phyloP scores from a whole-genome alignment of 495 filamentous ascomycete species.

The Bombardia bombarda region DNA sequence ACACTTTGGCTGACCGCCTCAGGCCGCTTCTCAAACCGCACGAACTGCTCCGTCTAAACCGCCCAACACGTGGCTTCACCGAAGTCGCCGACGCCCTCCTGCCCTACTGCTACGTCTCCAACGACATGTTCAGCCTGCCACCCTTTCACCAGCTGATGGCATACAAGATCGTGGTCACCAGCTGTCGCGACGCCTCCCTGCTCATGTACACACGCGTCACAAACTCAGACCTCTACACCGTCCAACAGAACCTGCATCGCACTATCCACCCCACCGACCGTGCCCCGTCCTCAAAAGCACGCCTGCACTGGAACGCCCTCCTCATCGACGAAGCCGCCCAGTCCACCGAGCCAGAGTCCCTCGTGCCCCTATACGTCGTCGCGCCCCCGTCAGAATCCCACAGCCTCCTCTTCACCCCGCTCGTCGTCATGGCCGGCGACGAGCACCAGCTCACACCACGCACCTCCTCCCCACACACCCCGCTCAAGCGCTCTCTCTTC shows the following conservation, averaged over 20 bases:
- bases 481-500: conserved; percentile 41
- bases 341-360: conserved; percentile 45
- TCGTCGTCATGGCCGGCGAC: conserved; percentile 51
- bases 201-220: conserved; percentile 41
- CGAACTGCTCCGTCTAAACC: conserved; percentile 42
- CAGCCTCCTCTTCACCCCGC: conserved; percentile 22
- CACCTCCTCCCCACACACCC: conserved; percentile 29
- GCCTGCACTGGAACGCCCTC: conserved; percentile 46
- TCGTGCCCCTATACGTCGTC: conserved; percentile 42
- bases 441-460: conserved; percentile 46
- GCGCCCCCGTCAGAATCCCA: conserved; percentile 35
- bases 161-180: conserved; percentile 42
- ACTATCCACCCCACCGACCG: conserved; percentile 11
- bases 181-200: conserved; percentile 42
- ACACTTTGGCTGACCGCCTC: conserved; percentile 43
- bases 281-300: conserved; percentile 1
- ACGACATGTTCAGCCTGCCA: conserved; percentile 40
- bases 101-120: conserved; percentile 39
- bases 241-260: conserved; percentile 8
- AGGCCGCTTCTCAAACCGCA: conserved; percentile 26
- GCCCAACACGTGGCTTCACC: conserved; percentile 35
- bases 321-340: conserved; percentile 52
- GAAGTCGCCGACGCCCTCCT: conserved; percentile 41
- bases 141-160: conserved; percentile 41
- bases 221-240: conserved; percentile 25